These are phyloP conservation scores for Aspergillus taichungensis DNA, from an alignment of 495 filamentous ascomycete species.

Conservation along the genomic window DNA sequence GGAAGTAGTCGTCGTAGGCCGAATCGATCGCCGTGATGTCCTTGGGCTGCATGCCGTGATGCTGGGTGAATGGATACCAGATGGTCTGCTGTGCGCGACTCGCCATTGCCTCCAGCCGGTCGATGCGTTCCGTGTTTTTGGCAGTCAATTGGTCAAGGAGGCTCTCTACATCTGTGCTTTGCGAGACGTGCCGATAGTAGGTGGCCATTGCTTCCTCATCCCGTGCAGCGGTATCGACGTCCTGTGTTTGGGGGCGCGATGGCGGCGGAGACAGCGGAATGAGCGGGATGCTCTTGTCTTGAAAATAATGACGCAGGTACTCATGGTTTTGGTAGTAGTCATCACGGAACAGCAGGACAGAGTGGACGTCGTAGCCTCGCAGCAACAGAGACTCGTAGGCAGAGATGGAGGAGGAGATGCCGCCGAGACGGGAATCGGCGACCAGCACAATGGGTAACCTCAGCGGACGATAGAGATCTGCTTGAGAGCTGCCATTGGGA, in stretches of 20 bases:
- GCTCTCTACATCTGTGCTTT: constrained; percentile 27
- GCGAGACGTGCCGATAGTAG: constrained; percentile 44
- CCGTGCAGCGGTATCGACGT: constrained; percentile 22
- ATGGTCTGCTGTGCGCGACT: constrained; percentile 48
- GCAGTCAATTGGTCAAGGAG: constrained; percentile 38
- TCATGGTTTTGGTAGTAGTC: constrained; percentile 53
- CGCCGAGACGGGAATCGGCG: constrained; percentile 61
- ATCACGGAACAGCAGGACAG: constrained; percentile 55
- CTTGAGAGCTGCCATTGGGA: constrained; percentile 65
- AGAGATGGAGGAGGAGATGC: constrained; percentile 65
- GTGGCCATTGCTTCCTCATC: constrained; percentile 46
- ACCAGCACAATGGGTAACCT: constrained; percentile 64
- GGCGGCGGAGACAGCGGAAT: constrained; percentile 48
- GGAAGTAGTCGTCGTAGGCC: constrained; percentile 66
- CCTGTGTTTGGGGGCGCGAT: constrained; percentile 15
- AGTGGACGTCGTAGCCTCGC: constrained; percentile 64
- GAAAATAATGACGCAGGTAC: constrained; percentile 57
- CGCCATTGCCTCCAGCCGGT: constrained; percentile 49
- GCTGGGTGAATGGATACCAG: constrained; percentile 80
- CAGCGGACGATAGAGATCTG: constrained; percentile 62
- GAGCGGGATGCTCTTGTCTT: constrained; percentile 45
- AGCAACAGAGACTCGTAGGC: constrained; percentile 65
- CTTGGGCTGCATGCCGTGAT: constrained; percentile 46
- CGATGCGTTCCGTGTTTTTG: constrained; percentile 43
- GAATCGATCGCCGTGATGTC: constrained; percentile 66